Base-by-base conservation (phyloP, 2,329 filamentous ascomycete species). In the Cladophialophora bantiana region DNA sequence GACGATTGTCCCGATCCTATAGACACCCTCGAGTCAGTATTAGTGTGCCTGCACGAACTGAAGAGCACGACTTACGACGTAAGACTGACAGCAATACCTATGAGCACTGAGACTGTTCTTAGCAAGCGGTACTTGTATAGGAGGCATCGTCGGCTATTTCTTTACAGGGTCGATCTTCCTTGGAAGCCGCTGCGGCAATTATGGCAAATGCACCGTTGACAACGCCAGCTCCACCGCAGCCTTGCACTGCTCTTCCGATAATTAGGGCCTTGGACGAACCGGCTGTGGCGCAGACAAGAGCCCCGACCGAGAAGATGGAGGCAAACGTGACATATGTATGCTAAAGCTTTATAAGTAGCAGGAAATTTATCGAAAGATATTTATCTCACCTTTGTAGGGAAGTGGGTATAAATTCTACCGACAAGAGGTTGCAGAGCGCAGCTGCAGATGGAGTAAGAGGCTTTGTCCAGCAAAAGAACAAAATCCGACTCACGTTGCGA, bases 381-480 rank as follows among this genome's bases (percentile, higher is more conserved):
- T 36, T 35, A 15, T 4, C 45, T 59, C 34, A 57, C 64, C 66
- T 73, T 73, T 18, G 79, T 74, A 1, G 74, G 74, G 69, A 81
- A 83, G 70, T 78, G 83, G 50, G 79, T 83, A 73, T 81, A 85
- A 1, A 79, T 71, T 64, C 82, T 81, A 4, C 84, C 83, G 68
- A 78, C 80, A 0, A 77, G 74, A 0, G 81, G 77, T 62, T 84
- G 81, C 61, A 84, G 79, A 76, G 65, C 84, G 79, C 61, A 83
- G 79, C 48, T 79, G 2, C 10, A 7, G 13, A 36, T 10, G 9
- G 26, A 38, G 20, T 62, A 1, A 53, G 57, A 45, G 36, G 35
- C 15, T 40, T 20, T 54, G 20, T 9, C 42, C 38, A 15, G 12
- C 32, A 32, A 34, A 34, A 34, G 12, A 7, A 26, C 9, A 38